These are phyloP conservation scores for Chytriomyces sp. DNA, from an alignment of 192 early-diverging fungal species.

Conservation along the genomic window DNA sequence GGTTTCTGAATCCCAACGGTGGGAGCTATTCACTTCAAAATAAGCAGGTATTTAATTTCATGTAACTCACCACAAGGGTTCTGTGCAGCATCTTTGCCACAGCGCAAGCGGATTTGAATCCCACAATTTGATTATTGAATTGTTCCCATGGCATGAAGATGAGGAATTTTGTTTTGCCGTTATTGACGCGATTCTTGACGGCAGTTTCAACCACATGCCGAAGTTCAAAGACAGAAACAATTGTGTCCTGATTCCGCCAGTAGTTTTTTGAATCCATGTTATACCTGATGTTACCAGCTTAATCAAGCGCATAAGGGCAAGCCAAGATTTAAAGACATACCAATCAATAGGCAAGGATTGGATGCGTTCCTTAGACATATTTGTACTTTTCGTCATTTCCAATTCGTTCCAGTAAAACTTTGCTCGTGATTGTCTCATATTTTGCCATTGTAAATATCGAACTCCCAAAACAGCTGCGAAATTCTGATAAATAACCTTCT, in stretches of 20 bases:
- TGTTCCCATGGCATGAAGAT: slow-evolving; percentile 50
- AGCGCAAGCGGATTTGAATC: slow-evolving; percentile 47
- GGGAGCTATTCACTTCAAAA: slow-evolving; percentile 22
- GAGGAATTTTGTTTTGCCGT: slow-evolving; percentile 29
- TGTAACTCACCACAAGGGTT: slow-evolving; percentile 29
- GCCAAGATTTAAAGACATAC: not conserved
- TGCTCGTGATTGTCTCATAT: slow-evolving; percentile 8
- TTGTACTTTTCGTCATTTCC: slow-evolving; percentile 18
- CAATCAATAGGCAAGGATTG: slow-evolving; percentile 37
- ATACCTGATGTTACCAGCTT: not conserved
- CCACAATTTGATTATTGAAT: slow-evolving; percentile 44
- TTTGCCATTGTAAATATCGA: slow-evolving; percentile 38
- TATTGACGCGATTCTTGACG: not conserved
- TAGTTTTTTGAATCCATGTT: slow-evolving; percentile 50
- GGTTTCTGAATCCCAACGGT: slow-evolving; percentile 35
- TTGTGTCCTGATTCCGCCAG: slow-evolving; percentile 45
- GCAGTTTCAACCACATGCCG: slow-evolving; percentile 14
- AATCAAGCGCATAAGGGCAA: too few relatives aligned
- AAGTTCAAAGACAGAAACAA: slow-evolving; percentile 23
- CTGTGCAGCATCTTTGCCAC: slow-evolving; percentile 34
- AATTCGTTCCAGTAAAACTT: slow-evolving; percentile 27
- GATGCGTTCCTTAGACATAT: slow-evolving; percentile 29
- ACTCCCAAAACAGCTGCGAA: slow-evolving; percentile 28
- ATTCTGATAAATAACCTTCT: slow-evolving; percentile 40
- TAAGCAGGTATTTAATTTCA: not conserved